Evolutionary conservation across 345 rosid species (phyloP).

Genomic region (Dimocarpus longan): DNA sequence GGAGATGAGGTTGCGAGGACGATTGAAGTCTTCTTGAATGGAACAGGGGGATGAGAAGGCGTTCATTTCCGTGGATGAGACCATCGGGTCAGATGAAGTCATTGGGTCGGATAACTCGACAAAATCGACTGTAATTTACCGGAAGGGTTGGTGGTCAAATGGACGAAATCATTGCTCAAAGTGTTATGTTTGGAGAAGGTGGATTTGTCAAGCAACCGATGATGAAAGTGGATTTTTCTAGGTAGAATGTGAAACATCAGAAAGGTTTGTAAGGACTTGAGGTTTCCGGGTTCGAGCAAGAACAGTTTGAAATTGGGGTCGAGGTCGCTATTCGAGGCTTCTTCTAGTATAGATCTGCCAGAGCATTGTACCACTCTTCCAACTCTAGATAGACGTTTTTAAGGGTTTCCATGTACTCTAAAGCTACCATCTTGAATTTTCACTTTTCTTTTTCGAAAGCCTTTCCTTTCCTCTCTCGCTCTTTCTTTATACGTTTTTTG

Average conservation of each 20-base stretch:
- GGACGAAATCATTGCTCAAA: conserved; percentile 49
- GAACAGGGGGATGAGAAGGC: conserved; percentile 59
- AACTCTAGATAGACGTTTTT: too few relatives aligned
- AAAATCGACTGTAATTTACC: conserved; percentile 42
- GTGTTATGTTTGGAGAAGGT: conserved; percentile 42
- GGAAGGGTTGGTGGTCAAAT: conserved; percentile 38
- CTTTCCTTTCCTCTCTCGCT: too few relatives aligned
- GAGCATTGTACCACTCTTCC: too few relatives aligned
- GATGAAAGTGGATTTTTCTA: conserved; percentile 46
- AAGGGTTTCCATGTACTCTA: too few relatives aligned
- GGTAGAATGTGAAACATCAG: conserved; percentile 81
- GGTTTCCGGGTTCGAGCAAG: conserved; percentile 88
- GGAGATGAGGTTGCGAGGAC: conserved; percentile 52
- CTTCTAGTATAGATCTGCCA: conserved; percentile 4
- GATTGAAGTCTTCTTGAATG: conserved; percentile 68
- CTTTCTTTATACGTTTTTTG: too few relatives aligned
- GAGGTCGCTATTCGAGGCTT: conserved; percentile 75
- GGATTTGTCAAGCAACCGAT: conserved; percentile 50
- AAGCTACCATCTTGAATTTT: too few relatives aligned
- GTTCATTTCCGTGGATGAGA: conserved; percentile 64
- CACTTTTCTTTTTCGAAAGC: too few relatives aligned
- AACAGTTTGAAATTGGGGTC: conserved; percentile 90
- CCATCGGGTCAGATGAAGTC: conserved; percentile 68
- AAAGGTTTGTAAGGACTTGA: conserved; percentile 74
- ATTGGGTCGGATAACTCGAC: conserved; percentile 47